Conservation (phyloP, 371 early-diverging fungal genomes). For the Circinella umbellata region DNA sequence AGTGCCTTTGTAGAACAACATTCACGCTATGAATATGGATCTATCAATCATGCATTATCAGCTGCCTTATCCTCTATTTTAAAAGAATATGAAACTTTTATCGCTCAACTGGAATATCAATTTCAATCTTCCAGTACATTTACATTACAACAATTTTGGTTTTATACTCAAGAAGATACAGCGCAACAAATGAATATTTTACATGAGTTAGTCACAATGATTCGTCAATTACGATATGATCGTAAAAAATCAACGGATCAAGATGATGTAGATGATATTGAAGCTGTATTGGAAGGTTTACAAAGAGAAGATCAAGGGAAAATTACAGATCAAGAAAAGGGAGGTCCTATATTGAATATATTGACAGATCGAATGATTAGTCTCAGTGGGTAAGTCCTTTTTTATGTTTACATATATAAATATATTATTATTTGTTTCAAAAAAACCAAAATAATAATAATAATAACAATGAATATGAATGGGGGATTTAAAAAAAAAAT, state of each 20-base stretch:
- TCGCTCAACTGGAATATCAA: constrained; percentile 92
- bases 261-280: constrained; percentile 28
- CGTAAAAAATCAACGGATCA: neutral
- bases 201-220: constrained; percentile 61
- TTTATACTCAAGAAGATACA: constrained; percentile 76
- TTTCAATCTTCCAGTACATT: constrained; percentile 76
- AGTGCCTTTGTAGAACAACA: constrained; percentile 76
- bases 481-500: no score
- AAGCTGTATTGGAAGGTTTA: constrained; percentile 56
- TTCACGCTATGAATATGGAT: constrained; percentile 81
- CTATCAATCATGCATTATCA: constrained; percentile 88
- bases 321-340: no score
- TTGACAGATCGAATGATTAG: constrained; percentile 65
- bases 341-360: constrained; percentile 51
- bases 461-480: no score
- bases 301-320: constrained; percentile 50
- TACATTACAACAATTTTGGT: constrained; percentile 90
- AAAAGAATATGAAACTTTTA: constrained; percentile 82
- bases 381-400: constrained; percentile 64
- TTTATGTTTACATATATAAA: no score
- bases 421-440: no score
- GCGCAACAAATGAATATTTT: constrained; percentile 73
- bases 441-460: no score
- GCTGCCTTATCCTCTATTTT: constrained; percentile 76
- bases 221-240: constrained; percentile 39